Base-by-base conservation (phyloP, 1,139 yeast genomes). In the Eremothecium coryli region DNA sequence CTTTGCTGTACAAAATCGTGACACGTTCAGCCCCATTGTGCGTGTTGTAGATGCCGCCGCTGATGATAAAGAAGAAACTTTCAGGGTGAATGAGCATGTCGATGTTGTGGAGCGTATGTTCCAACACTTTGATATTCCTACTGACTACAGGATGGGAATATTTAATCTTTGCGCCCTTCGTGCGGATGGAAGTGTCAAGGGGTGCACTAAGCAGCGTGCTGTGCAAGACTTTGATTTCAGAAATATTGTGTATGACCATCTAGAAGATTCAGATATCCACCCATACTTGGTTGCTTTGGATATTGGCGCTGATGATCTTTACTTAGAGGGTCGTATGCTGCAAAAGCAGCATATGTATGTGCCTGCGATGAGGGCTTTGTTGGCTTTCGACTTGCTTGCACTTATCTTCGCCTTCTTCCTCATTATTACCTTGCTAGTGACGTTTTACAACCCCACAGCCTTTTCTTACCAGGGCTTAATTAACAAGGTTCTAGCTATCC, bases 261-360 rank as follows among this genome's bases (percentile, higher is more conserved):
- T 56, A 33, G 36, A 34, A 16, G 40, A 42, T 9, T 56, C 61
- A 9, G 52, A 53, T 16, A 52, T 54, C 36, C 36, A 40, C 13
- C 59, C 60, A 21, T 56, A 53, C 32, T 32, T 55, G 24, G 39
- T 38, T 39, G 57, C 59, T 12, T 36, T 56, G 40, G 41, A 43
- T 23, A 40, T 56, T 23, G 35, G 40, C n/a, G 42, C 45, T 16
- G 38, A 48, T n/a, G 56, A 56, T 22, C 37, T 56, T 28, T 43
- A 52, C 25, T 39, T 56, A 31, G 47, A 45, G n/a, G 60, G 58
- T 41, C 44, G 46, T 13, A 39, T 55, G 36, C 43, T 44, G 37
- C 35, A 44, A 23, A 51, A 46, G 32, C 45, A 54, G 37, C 45
- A 46, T 24, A 42, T 48, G 33, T 55, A 54, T 33, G 54, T 46